Evolutionary conservation across 805 yeast species (phyloP).

Genomic region (Saccharomycopsis olivae): DNA sequence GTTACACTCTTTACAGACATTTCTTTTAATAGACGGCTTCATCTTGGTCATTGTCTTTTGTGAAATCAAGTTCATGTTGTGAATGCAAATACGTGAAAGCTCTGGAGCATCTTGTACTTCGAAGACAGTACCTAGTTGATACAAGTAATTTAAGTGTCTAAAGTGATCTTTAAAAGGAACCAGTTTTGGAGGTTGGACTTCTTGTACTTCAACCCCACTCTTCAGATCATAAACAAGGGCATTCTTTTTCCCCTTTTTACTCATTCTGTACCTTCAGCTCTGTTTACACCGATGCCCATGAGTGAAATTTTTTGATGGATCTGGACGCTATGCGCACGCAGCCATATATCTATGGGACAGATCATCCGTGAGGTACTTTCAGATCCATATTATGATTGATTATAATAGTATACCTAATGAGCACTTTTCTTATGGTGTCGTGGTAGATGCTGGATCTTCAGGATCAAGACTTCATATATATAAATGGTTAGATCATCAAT

Average conservation of each 20-base stretch:
- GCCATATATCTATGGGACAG: too few relatives aligned
- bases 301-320: too few relatives aligned
- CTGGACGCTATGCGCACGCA: too few relatives aligned
- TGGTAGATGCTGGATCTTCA: conserved; percentile 90
- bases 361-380: too few relatives aligned
- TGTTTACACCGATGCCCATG: too few relatives aligned
- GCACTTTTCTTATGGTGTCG: conserved; percentile 54
- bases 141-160: conserved; percentile 13
- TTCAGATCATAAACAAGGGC: conserved; percentile 1
- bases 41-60: conserved; percentile 13
- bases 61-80: conserved; percentile 11
- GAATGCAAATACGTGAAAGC: conserved; percentile 10
- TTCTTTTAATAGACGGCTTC: conserved; percentile 12
- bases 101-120: background rate
- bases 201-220: background rate
- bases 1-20: conserved; percentile 13
- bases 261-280: too few relatives aligned
- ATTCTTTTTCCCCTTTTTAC: too few relatives aligned
- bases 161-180: conserved; percentile 13
- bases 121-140: conserved; percentile 8
- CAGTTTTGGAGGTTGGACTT: conserved; percentile 4
- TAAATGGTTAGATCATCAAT: conserved; percentile 54
- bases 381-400: conserved; percentile 2
- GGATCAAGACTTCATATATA: conserved; percentile 86
- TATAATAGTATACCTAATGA: conserved; percentile 4